These are phyloP conservation scores for Leishmania guyanensis DNA, from an alignment of 208 protist genomes.

Conservation along the genomic window DNA sequence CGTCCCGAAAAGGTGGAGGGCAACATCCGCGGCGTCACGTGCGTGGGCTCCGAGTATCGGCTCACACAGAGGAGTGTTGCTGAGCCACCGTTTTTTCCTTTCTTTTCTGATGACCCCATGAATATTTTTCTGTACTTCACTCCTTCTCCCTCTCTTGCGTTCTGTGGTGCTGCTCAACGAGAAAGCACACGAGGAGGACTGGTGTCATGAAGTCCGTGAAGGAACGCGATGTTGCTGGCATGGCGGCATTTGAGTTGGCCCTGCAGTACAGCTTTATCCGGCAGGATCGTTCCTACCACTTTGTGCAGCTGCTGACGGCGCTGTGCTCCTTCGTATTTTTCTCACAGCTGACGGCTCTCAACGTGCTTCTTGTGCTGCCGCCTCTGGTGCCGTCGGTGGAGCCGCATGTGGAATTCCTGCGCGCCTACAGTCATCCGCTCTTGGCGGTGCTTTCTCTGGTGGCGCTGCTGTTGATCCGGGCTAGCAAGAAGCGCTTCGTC, in stretches of 20 bases:
- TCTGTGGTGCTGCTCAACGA: not conserved
- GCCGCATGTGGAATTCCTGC: constrained; percentile 29
- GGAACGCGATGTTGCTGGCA: constrained; percentile 76
- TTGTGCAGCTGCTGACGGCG: constrained; percentile 73
- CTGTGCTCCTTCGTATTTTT: constrained; percentile 72
- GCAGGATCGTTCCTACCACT: constrained; percentile 87
- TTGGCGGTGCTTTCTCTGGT: constrained; percentile 44
- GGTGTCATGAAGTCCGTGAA: constrained; percentile 41
- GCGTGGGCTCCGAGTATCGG: not conserved
- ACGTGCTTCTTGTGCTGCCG: constrained; percentile 41
- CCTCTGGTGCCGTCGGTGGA: constrained; percentile 44
- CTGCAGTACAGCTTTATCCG: constrained; percentile 79
- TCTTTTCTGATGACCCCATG: not conserved
- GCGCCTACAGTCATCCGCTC: constrained; percentile 25
- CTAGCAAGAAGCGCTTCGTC: constrained; percentile 71
- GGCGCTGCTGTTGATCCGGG: constrained; percentile 64
- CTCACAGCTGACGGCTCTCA: constrained; percentile 32
- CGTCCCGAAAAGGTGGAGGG: not conserved
- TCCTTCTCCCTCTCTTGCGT: not conserved
- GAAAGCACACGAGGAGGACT: not conserved
- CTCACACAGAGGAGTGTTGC: not conserved
- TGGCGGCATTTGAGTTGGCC: constrained; percentile 83
- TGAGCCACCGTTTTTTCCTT: constrained; percentile 9
- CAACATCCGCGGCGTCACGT: not conserved
- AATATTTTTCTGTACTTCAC: not conserved